These are phyloP conservation scores for Grigorovia jiainica DNA, from an alignment of 805 yeast genomes.

Conservation along the genomic window DNA sequence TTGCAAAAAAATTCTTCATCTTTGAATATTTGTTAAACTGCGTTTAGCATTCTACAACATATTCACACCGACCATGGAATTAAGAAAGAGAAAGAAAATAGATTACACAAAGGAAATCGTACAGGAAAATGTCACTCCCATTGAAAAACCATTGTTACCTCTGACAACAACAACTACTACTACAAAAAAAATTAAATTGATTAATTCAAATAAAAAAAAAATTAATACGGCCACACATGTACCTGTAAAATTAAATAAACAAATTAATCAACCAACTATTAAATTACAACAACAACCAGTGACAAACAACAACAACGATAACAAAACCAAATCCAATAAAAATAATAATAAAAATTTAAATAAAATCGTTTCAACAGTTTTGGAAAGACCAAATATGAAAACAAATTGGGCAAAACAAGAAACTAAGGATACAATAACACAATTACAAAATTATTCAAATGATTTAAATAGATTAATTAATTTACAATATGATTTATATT, in stretches of 20 bases:
- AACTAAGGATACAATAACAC: not conserved
- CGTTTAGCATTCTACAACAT: not conserved
- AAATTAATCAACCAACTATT: too few relatives aligned
- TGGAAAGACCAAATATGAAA: conserved; percentile 2
- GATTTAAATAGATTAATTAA: conserved; percentile 7
- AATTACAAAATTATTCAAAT: conserved; percentile 1
- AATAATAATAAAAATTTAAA: not conserved
- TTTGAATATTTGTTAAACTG: not conserved
- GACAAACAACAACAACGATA: too few relatives aligned
- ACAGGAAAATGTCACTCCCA: not conserved
- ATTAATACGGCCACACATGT: too few relatives aligned
- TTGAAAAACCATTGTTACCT: too few relatives aligned
- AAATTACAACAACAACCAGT: too few relatives aligned
- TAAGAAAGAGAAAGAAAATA: conserved; percentile 10
- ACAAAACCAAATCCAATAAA: not conserved
- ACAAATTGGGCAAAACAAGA: not conserved
- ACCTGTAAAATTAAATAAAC: too few relatives aligned
- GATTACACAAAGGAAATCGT: conserved; percentile 4
- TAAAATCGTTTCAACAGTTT: not conserved
- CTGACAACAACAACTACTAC: too few relatives aligned
- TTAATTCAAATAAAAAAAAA: too few relatives aligned
- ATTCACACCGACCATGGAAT: not conserved
- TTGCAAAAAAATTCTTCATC: not conserved
- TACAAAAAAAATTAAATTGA: too few relatives aligned
- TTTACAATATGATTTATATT: conserved; percentile 12